Base-by-base conservation (phyloP, 768 basidiomycete species). In the Xanthoconium stramineum region DNA sequence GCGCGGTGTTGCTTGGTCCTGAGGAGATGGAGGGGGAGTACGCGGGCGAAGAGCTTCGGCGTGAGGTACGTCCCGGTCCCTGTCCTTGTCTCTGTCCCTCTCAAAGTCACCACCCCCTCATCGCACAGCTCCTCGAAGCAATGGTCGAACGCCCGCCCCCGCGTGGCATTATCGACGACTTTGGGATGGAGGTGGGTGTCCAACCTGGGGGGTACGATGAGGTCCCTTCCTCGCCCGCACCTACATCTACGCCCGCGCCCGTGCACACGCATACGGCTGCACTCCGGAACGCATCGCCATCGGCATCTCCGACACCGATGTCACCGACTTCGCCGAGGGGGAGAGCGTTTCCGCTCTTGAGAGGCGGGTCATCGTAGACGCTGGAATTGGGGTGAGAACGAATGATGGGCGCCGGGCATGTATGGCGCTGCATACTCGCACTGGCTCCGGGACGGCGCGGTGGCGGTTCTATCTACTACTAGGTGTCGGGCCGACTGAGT, bases 1-100 rank as follows among this genome's bases (percentile, higher is more conserved):
- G 94, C 0, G 84, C 81, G 11, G 87, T 86, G 5, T 75, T 98
- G 19, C 76, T 92, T 10, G 86, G 86, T 1, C 84, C 84, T 9
- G 91, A 89, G 62, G 92, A 95, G 70, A 89, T 94, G 83, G 93
- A 94, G 63, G 86, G 84, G 0, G 93, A 93, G 63, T 91, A 87
- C 65, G 89, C 84, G 15, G 91, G 94, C 0, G 95, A 98, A 67
- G 91, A 94, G 40, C 74, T 98, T 53, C 83, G 89, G 60, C 85
- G 83, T 63, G 88, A 91, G 80, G 87, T 86, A 56, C 38, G 80
- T 59, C 30, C 13, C 9, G 4, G 20, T 36, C 24, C n/a, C 17
- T 7, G 5, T 19, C 1, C 8, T 14, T 13, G 12, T 33, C 30
- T 12, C 49, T 10, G 7, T 37, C 24, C 1, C 32, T 24, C 11